Conservation (phyloP, 148 eudicot species). For the Rhododendron williamsianum region DNA sequence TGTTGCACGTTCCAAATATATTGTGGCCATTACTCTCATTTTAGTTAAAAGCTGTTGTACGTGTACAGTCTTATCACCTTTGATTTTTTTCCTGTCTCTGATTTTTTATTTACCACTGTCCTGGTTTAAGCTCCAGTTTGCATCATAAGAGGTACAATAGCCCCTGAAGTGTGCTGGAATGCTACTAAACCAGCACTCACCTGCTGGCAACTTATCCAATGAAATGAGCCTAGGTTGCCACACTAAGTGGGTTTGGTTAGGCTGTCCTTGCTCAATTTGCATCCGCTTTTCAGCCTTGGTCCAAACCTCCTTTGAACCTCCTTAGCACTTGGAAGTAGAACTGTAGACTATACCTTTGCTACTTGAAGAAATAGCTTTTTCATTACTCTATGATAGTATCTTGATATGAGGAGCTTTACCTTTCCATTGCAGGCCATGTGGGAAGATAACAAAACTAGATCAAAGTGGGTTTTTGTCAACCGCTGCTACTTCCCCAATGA, state of each 20-base stretch:
- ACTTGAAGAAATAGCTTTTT: background rate
- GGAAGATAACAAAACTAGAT: conserved; percentile 70
- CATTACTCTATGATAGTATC: background rate
- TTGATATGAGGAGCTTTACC: conserved; percentile 1
- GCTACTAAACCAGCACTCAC: background rate
- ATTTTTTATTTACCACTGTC: background rate
- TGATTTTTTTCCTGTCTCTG: background rate
- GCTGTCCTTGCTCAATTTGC: background rate
- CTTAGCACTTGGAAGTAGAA: background rate
- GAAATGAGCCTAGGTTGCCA: background rate
- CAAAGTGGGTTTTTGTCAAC: conserved; percentile 58
- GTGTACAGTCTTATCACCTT: background rate
- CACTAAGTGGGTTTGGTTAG: background rate
- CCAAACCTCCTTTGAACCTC: background rate
- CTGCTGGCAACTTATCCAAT: background rate
- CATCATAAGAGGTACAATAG: background rate
- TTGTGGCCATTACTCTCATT: background rate
- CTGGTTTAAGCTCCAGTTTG: background rate
- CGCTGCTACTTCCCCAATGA: conserved; percentile 84
- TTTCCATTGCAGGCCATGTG: conserved; percentile 73
- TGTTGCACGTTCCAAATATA: background rate
- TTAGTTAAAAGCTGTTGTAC: background rate
- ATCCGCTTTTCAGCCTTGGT: background rate
- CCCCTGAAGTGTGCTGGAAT: conserved; percentile 1
- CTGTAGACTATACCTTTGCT: background rate